These are phyloP conservation scores for Blastobotrys serpentis DNA, from an alignment of 1,139 yeast species.

Conservation along the genomic window DNA sequence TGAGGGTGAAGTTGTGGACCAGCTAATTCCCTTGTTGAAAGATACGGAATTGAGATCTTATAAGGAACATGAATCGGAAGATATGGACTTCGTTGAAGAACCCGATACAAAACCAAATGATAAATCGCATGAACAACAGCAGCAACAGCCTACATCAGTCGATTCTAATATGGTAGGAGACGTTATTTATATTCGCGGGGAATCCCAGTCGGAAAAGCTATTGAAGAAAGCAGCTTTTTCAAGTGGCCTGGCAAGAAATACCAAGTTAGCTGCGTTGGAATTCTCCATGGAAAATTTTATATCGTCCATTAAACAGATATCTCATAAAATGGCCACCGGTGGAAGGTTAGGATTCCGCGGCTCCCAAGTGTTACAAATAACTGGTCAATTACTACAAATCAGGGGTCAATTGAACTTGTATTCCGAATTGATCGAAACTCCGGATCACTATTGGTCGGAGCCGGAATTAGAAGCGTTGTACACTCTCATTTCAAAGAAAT, in stretches of 20 bases:
- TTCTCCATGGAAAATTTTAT: conserved; percentile 67
- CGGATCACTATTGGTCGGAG: conserved; percentile 91
- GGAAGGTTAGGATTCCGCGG: conserved; percentile 52
- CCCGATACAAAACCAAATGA: conserved; percentile 13
- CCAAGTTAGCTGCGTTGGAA: conserved; percentile 79
- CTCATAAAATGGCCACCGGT: conserved; percentile 68
- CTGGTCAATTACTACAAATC: conserved; percentile 70
- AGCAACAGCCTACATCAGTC: conserved; percentile 17
- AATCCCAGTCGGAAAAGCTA: conserved; percentile 47
- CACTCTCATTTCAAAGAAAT: conserved; percentile 61
- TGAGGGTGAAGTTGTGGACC: conserved; percentile 49
- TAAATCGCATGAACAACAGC: conserved; percentile 10
- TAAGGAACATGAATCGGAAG: conserved; percentile 67
- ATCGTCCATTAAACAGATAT: conserved; percentile 57
- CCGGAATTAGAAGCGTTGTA: conserved; percentile 78
- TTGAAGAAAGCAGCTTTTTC: conserved; percentile 88
- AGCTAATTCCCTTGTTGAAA: conserved; percentile 47
- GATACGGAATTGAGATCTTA: conserved; percentile 53
- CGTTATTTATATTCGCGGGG: conserved; percentile 60
- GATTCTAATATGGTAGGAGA: conserved; percentile 59
- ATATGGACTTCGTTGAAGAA: conserved; percentile 79
- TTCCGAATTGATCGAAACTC: conserved; percentile 88
- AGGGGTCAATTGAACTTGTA: conserved; percentile 81
- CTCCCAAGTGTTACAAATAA: conserved; percentile 61
- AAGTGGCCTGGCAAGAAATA: conserved; percentile 80